Evolutionary conservation across 1,139 yeast species (phyloP).

Genomic region (Groenewaldozyma sp.): DNA sequence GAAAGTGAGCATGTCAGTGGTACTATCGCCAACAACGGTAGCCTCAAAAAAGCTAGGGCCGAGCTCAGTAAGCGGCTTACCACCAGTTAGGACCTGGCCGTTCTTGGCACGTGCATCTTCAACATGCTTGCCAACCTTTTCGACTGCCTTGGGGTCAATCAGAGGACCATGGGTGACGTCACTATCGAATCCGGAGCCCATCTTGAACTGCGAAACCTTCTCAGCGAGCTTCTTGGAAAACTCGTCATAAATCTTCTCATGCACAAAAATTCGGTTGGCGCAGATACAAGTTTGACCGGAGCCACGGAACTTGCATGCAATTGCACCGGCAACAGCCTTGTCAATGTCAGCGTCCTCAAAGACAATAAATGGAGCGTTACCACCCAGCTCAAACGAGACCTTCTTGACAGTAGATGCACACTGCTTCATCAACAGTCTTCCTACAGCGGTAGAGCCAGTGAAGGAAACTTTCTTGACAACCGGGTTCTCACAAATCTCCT

Average conservation of each 20-base stretch:
- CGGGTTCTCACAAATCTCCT: slow-evolving; percentile 58
- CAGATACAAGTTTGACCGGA: slow-evolving; percentile 81
- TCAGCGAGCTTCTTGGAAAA: slow-evolving; percentile 44
- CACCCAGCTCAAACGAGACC: slow-evolving; percentile 81
- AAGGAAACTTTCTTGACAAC: slow-evolving; percentile 68
- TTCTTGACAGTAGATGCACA: slow-evolving; percentile 72
- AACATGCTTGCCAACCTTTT: slow-evolving; percentile 62
- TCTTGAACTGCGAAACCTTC: slow-evolving; percentile 42
- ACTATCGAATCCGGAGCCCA: slow-evolving; percentile 68
- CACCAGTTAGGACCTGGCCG: slow-evolving; percentile 56
- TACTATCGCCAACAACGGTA: slow-evolving; percentile 59
- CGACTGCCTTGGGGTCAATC: slow-evolving; percentile 56
- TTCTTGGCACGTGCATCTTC: slow-evolving; percentile 69
- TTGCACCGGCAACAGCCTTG: slow-evolving; percentile 63
- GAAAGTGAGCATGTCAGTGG: slow-evolving; percentile 52
- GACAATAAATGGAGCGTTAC: slow-evolving; percentile 86
- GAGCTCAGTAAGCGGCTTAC: slow-evolving; percentile 52
- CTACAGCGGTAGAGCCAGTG: slow-evolving; percentile 85
- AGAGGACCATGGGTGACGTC: slow-evolving; percentile 75
- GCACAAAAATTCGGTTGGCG: slow-evolving; percentile 67
- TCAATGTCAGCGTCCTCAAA: slow-evolving; percentile 78
- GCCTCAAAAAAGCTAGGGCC: slow-evolving; percentile 74
- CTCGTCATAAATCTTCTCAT: slow-evolving; percentile 50
- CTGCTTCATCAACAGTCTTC: slow-evolving; percentile 71
- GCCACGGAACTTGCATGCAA: slow-evolving; percentile 62